phyloP scores from a whole-genome alignment of 2,329 filamentous ascomycete species.

The Botrytis medusae region DNA sequence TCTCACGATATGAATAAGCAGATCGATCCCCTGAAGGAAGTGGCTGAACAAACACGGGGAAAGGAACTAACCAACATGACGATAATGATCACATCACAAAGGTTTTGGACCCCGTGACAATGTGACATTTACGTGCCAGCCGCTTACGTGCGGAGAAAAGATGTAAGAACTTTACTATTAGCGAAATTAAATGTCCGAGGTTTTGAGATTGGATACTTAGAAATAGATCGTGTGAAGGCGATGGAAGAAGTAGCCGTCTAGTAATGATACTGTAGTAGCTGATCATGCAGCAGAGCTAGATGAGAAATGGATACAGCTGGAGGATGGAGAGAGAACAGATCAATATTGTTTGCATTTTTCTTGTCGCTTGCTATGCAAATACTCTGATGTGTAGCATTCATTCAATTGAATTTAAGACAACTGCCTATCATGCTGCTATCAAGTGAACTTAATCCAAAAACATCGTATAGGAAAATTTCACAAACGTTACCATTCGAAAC shows the following conservation, averaged over 20 bases:
- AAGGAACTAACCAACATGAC: neutral
- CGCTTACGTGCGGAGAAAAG: neutral
- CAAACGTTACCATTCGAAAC: neutral
- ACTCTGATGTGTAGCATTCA: neutral
- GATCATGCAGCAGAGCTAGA: neutral
- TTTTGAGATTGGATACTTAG: constrained; percentile 5
- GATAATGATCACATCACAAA: neutral
- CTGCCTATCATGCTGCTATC: neutral
- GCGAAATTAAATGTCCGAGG: constrained; percentile 1
- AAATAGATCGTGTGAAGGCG: constrained; percentile 2
- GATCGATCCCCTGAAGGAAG: neutral
- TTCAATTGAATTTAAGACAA: neutral
- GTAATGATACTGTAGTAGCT: neutral
- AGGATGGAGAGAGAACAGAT: neutral
- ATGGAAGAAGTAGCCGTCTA: neutral
- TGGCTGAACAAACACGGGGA: constrained; percentile 1
- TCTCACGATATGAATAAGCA: constrained; percentile 14
- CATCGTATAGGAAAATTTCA: neutral
- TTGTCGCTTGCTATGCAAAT: neutral
- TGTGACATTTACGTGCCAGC: neutral
- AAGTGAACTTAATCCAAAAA: neutral
- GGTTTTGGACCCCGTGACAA: neutral
- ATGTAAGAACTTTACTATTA: neutral
- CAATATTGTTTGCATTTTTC: neutral
- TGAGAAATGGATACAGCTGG: neutral